Evolutionary conservation across 1,284 basidiomycete genomes (phyloP).

Genomic region (Boletus semigastroideus): DNA sequence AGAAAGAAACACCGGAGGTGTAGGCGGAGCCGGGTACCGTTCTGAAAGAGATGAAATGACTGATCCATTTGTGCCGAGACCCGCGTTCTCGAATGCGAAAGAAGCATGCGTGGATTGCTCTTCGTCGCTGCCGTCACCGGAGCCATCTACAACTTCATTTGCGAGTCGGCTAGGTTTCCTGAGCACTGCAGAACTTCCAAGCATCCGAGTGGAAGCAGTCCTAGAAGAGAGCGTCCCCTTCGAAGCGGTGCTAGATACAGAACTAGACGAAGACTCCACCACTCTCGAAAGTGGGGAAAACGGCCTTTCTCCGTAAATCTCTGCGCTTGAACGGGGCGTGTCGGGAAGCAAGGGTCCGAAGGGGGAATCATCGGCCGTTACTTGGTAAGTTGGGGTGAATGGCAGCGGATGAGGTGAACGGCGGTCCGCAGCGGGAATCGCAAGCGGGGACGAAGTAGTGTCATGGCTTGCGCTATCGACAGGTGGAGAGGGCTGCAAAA

Average conservation of each 20-base stretch:
- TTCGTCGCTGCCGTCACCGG: conserved; percentile 3
- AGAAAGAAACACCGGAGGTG: conserved; percentile 31
- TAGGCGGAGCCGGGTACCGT: conserved; percentile 31
- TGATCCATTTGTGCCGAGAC: conserved; percentile 8
- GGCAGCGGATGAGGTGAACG: conserved; percentile 12
- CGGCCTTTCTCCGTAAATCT: conserved; percentile 28
- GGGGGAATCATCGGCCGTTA: conserved; percentile 26
- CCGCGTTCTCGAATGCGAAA: not conserved
- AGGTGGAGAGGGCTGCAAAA: not conserved
- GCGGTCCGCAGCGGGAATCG: conserved; percentile 4
- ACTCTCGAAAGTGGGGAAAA: conserved; percentile 29
- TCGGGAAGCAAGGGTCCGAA: conserved; percentile 33
- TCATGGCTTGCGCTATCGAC: not conserved
- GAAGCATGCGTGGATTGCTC: conserved; percentile 2
- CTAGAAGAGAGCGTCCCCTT: conserved; percentile 10
- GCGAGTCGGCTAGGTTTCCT: conserved; percentile 21
- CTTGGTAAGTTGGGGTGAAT: conserved; percentile 21
- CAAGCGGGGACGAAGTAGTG: conserved; percentile 9
- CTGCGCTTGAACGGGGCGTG: conserved; percentile 30
- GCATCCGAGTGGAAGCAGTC: conserved; percentile 11
- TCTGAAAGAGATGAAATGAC: conserved; percentile 32
- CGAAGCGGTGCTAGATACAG: conserved; percentile 4
- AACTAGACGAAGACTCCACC: conserved; percentile 19
- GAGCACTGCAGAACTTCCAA: conserved; percentile 14
- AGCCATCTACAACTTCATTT: conserved; percentile 14